Base-by-base conservation (phyloP, 768 basidiomycete species). In the Dentipellis fragilis region DNA sequence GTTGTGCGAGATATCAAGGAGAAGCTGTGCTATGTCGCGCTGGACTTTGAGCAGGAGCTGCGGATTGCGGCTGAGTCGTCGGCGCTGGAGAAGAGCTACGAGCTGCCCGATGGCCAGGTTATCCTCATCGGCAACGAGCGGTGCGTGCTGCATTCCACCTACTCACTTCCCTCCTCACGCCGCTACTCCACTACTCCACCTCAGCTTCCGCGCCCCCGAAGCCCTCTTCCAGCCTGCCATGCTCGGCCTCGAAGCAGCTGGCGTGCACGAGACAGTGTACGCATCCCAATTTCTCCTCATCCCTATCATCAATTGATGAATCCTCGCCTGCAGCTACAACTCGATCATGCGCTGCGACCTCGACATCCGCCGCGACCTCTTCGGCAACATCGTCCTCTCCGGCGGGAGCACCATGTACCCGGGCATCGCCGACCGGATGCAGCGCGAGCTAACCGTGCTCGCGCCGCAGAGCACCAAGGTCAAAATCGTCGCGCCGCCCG, bases 351-450 rank as follows among this genome's bases (percentile, higher is more conserved):
- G 77, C 69, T 81, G 89, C 66, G 89, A 91, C 71, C 74, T 89
- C 54, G 87, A 95, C 71, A 86, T 92, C 67, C 83, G 88, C 73
- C 87, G 88, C 67, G 83, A 84, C 58, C 71, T 84, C 52, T 85
- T 83, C 72, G 87, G 87, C 60, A 91, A 91, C 73, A 82, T 92
- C 59, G 89, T 91, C 55, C 79, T 92, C 58, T 89, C 87, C 54
- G 78, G 77, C 58, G 77, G 78, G 65, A 65, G 59, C 23, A 65
- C 63, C 48, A 93, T 94, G 91, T 93, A 93, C 87, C 85, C 89
- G 63, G 93, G 92, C 77, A 93, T 95, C 65, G 83, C 91, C 63
- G 93, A 95, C 72, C 87, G 93, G 65, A 90, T 95, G 89, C 88
- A 91, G 71, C 93, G 92, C 79, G 92, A 95, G 74, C 76, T 95